Base-by-base conservation (phyloP, 2,329 filamentous ascomycete genomes). In the Rutstroemia sp. region DNA sequence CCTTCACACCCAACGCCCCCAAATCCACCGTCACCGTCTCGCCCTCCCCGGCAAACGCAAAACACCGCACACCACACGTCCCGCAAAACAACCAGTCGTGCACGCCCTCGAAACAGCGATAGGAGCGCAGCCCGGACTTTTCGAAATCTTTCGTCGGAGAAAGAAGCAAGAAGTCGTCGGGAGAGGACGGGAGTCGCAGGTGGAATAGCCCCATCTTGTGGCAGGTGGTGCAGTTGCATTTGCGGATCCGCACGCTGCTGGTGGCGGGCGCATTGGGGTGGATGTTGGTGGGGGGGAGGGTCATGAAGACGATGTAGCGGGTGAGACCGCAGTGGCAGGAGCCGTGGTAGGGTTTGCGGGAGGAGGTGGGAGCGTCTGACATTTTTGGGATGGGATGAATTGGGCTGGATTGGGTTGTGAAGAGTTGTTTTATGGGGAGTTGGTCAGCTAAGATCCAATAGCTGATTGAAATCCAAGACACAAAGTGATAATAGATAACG, bases 221-320 rank as follows among this genome's bases (percentile, higher is more conserved):
- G 64, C 77, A 79, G 10, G 73, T 71, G 10, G 67, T 73, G 65
- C 77, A 79, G 59, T 79, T 79, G 70, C 76, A 79, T 61, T 67
- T 66, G 12, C 61, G 59, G 41, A 65, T 51, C 4, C 62, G 56
- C 19, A 60, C 72, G 67, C 67, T 72, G 70, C 56, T 73, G 56
- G 52, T 47, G 3, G 42, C 12, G n/a, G 23, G 37, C 27, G 38
- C 34, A 19, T 16, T 12, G 21, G 59, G 27, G 47, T 52, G 58
- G 9, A 58, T 58, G 49, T 62, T 62, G 50, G 67, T 66, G 59
- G 64, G 64, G 52, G 76, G 76, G 5, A 79, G 68, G 4, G 69
- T 73, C 48, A 79, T 67, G 50, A 71, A 73, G 57, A 72, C 62
- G 47, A 76, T 67, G 62, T 78, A 79, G 56, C 70, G 67, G 16